Evolutionary conservation across 805 yeast genomes (phyloP), one percentile per base, ranked within the genome.

Genomic region (Nakazawaea wickerhamii): DNA sequence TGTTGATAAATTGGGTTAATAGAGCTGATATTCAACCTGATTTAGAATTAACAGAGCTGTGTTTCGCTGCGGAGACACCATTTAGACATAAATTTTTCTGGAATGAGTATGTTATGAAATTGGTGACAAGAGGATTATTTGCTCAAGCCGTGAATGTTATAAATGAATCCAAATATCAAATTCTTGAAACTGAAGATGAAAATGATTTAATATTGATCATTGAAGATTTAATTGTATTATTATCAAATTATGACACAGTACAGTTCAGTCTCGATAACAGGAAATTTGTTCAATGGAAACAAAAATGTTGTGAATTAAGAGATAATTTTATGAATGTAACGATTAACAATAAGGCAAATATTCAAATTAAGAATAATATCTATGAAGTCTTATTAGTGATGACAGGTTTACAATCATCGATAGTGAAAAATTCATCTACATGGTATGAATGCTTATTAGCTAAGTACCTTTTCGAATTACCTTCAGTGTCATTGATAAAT

Each of bases 21-120:
- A 68, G 77, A 43, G 79, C 81, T 23, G 86, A 83, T 55, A 79
- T 81, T 4, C 75, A 76, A 50, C 90, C 90, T 1, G 77, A 71
- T 45, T 65, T 66, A 15, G 75, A 70, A 21, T 58, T 73, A 25
- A 65, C 74, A 4, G 72, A 76, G 40, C 65, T 59, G 34, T 72
- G 73, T 8, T 59, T 71, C 51, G 54, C 55, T 25, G 61, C 59
- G 17, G 73, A 68, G 1, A 62, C 56, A 36, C 80, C 79, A 7
- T 75, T 67, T 55, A 53, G 55, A 42, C 79, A 70, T 50, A 67
- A 74, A 2, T 62, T 62, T 32, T 84, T 84, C 51, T 84, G 89
- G 88, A 73, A 66, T n/a, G 56, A 67, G 22, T 73, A 77, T 45
- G 46, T 84, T 30, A 72, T 73, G 45, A 80, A 75, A 48, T 57